Evolutionary conservation across 345 rosid species (phyloP), one percentile per base, ranked within the genome.

Genomic region (Hibiscus syriacus): DNA sequence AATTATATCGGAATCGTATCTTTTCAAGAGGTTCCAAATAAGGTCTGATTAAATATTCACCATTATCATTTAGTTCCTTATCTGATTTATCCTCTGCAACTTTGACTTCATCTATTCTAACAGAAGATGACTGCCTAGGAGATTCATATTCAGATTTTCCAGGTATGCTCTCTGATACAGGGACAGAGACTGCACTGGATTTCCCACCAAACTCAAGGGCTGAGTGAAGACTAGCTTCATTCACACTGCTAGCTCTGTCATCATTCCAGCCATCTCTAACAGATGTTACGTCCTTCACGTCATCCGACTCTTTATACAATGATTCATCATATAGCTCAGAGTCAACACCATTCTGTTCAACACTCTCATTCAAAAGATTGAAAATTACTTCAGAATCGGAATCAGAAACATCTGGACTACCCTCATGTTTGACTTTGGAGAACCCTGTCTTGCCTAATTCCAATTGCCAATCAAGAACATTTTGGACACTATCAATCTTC

Each of bases 221-320:
- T 43, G 99, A 95, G 74, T 95, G 96, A 83, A 95, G 98, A 78
- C 99, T 95, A 58, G 89, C 85, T 69, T 95, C 99, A 80, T 95
- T 95, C 68, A 79, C 69, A 77, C 97, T 92, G 72, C 99, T 87
- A 76, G 83, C 83, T 80, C 81, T 76, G 75, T 89, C 99, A 74
- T 91, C 95, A 83, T 83, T 87, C 93, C 92, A 89, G 56, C 84
- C 92, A 85, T 85, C 88, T 79, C 81, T 85, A 61, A 71, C 77
- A 72, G 92, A 85, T 70, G 77, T 79, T 41, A 62, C 82, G 69
- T 83, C 89, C 73, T 83, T 82, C 63, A 60, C 72, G 50, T 79
- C 83, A 75, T 83, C 80, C 1, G 85, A 55, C 38, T 81, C 86
- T 78, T 85, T 84, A 66, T 82, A 56, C 78, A 76, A 72, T 57